A percentile compares a stretch with the other conserved stretches of the same genome.
Conservation (phyloP, 306 rosid species). For the Pachyrhizus erosus region DNA sequence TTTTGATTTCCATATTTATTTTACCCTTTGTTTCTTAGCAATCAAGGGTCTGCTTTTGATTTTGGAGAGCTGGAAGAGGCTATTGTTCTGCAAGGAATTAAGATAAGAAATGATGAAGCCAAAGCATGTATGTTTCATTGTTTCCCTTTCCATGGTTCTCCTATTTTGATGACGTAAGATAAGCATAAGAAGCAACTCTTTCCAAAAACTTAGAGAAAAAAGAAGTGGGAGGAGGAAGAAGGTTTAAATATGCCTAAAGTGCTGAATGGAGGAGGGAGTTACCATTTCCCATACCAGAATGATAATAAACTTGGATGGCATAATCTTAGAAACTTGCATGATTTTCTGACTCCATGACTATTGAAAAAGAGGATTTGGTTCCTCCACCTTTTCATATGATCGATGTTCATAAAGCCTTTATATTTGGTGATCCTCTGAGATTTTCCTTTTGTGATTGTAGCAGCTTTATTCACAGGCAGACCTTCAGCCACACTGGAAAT, state of each 20-base stretch:
- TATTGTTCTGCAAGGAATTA: conserved; percentile 75
- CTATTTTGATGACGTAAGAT: conserved; percentile 55
- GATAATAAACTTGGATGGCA: conserved; percentile 64
- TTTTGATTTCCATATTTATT: conserved; percentile 9
- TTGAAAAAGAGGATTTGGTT: conserved; percentile 71
- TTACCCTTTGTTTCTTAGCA: conserved; percentile 43
- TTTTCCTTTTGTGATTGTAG: conserved; percentile 61
- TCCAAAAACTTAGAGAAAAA: conserved; percentile 42
- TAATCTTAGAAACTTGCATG: conserved; percentile 67
- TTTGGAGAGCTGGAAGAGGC: conserved; percentile 98
- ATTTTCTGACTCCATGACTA: conserved; percentile 69
- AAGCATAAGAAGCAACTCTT: conserved; percentile 54
- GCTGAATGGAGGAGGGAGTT: conserved; percentile 32
- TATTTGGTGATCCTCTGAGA: conserved; percentile 61
- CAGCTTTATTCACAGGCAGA: conserved; percentile 82
- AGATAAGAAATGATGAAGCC: conserved; percentile 79
- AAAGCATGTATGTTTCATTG: conserved; percentile 64
- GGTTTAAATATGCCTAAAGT: conserved; percentile 59
- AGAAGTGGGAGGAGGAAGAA: conserved; percentile 8
- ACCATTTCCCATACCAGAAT: conserved; percentile 62
- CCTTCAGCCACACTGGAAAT: conserved; percentile 99
- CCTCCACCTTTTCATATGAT: conserved; percentile 38
- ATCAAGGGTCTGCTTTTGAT: conserved; percentile 80
- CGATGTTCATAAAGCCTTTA: conserved; percentile 40
- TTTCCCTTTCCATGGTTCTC: conserved; percentile 28